phyloP scores from a whole-genome alignment of 1,139 yeast species.

The Candida glucosophila region DNA sequence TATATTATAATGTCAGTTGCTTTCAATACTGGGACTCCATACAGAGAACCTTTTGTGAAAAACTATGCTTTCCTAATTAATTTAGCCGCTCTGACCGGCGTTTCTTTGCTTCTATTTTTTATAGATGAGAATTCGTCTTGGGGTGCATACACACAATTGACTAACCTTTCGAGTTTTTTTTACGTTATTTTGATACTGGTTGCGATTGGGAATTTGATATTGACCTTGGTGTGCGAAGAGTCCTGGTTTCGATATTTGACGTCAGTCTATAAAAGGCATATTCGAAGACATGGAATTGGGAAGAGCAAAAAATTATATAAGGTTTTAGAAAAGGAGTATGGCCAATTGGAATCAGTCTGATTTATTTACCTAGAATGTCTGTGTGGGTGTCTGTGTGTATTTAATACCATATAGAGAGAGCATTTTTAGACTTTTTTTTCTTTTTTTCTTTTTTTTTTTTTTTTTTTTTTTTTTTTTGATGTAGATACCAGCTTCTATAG shows the following conservation, averaged over 20 bases:
- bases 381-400: too few relatives aligned
- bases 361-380: too few relatives aligned
- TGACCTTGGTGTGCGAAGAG: conserved; percentile 39
- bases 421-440: too few relatives aligned
- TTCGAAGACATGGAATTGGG: conserved; percentile 11
- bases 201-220: conserved; percentile 42
- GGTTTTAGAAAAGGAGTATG: conserved; percentile 20
- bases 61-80: conserved; percentile 69
- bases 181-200: conserved; percentile 40
- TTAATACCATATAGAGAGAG: too few relatives aligned
- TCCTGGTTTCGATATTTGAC: conserved; percentile 22
- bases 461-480: too few relatives aligned
- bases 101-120: conserved; percentile 44
- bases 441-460: too few relatives aligned
- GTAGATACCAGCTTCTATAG: too few relatives aligned
- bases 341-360: conserved; percentile 1
- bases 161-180: conserved; percentile 46
- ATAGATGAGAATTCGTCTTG: conserved; percentile 41
- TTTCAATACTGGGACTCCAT: conserved; percentile 91
- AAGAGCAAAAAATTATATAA: conserved; percentile 34
- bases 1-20: conserved; percentile 78
- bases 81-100: conserved; percentile 36
- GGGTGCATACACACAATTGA: conserved; percentile 70
- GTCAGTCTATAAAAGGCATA: conserved; percentile 18
- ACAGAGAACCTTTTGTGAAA: conserved; percentile 63